These are phyloP conservation scores for Oryza meridionalis DNA, from an alignment of 176 grass and related monocot genomes.

Conservation along the genomic window DNA sequence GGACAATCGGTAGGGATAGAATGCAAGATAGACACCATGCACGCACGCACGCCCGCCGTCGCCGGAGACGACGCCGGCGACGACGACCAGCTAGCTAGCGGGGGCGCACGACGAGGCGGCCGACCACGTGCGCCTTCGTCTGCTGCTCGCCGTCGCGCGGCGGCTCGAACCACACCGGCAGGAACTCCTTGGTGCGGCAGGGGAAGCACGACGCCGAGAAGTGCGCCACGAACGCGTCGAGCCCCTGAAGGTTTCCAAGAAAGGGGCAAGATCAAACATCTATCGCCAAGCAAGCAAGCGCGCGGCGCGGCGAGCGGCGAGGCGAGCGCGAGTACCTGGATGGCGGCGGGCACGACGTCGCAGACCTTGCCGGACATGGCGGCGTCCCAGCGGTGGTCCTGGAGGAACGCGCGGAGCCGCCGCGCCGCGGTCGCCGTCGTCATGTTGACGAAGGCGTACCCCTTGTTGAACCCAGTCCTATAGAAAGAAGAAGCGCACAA, in stretches of 20 bases:
- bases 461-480: constrained; percentile 60
- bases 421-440: constrained; percentile 48
- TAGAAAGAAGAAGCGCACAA: background rate
- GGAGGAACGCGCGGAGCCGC: constrained; percentile 35
- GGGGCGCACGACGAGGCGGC: background rate
- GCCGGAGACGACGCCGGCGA: background rate
- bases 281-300: background rate
- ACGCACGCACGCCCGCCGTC: background rate
- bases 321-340: constrained; percentile 34
- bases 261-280: no score
- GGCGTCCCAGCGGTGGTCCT: constrained; percentile 40
- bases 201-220: constrained; percentile 44
- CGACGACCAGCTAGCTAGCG: background rate
- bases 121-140: constrained; percentile 16
- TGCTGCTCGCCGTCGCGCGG: constrained; percentile 46
- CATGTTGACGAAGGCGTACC: constrained; percentile 74
- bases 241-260: constrained; percentile 32
- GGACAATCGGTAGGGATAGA: constrained; percentile 13
- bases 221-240: background rate
- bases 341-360: constrained; percentile 44
- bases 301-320: no score
- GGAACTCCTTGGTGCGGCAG: background rate
- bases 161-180: constrained; percentile 59
- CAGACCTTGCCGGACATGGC: constrained; percentile 50
- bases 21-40: constrained; percentile 39